Evolutionary conservation across 2,329 filamentous ascomycete genomes (phyloP).

Genomic region (Chalaropsis thielavioides): DNA sequence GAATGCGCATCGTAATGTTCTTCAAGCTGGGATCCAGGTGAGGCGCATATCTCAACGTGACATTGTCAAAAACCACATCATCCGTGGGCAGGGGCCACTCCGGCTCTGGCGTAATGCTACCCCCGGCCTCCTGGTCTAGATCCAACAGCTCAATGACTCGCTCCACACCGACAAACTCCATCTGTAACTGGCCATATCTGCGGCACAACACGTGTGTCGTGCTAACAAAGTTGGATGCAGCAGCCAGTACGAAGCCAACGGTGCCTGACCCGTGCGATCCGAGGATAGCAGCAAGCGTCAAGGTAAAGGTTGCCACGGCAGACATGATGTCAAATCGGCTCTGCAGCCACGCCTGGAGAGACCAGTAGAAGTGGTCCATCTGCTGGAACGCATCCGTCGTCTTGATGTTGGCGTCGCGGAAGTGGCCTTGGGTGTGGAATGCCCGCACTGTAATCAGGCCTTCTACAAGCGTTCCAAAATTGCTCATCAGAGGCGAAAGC

Average conservation of each 20-base stretch:
- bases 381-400: conserved; percentile 83
- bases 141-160: conserved; percentile 69
- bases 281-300: conserved; percentile 62
- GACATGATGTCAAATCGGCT: conserved; percentile 64
- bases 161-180: conserved; percentile 85
- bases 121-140: conserved; percentile 59
- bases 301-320: conserved; percentile 54
- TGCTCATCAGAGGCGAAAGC: conserved; percentile 75
- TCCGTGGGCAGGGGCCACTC: conserved; percentile 62
- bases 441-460: conserved; percentile 77
- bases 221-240: conserved; percentile 52
- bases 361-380: conserved; percentile 95
- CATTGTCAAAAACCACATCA: conserved; percentile 60
- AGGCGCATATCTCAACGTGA: conserved; percentile 66
- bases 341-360: conserved; percentile 69
- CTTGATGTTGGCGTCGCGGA: conserved; percentile 63
- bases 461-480: conserved; percentile 77
- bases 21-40: conserved; percentile 59
- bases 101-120: conserved; percentile 53
- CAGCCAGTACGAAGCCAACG: conserved; percentile 69
- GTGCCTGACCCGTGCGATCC: conserved; percentile 62
- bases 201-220: conserved; percentile 62
- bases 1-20: conserved; percentile 57
- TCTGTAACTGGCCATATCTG: conserved; percentile 70
- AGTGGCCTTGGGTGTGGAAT: conserved; percentile 62